Evolutionary conservation across 169 alveolate species (phyloP).

Genomic region (Plasmodium knowlesi): DNA sequence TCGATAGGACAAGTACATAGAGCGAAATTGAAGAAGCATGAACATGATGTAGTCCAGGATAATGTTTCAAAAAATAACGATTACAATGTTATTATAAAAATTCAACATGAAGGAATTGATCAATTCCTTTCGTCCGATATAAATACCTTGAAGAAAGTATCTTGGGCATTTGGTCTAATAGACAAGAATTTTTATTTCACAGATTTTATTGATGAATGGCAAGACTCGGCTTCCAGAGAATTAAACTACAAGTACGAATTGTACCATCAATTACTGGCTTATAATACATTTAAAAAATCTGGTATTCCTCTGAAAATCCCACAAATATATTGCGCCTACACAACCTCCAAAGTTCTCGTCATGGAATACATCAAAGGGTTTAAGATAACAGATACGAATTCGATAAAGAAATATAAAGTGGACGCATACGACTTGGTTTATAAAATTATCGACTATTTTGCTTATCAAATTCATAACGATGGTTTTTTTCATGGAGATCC

Average conservation of each 20-base stretch:
- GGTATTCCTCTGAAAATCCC: slow-evolving; percentile 88
- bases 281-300: slow-evolving; percentile 83
- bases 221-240: slow-evolving; percentile 88
- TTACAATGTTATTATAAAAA: slow-evolving; percentile 83
- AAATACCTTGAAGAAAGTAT: slow-evolving; percentile 81
- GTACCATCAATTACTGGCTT: slow-evolving; percentile 85
- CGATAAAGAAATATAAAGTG: slow-evolving; percentile 78
- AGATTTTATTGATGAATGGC: slow-evolving; percentile 91
- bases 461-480: slow-evolving; percentile 81
- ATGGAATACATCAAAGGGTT: slow-evolving; percentile 92
- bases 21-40: slow-evolving; percentile 78
- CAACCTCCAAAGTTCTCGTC: slow-evolving; percentile 87
- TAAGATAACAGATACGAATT: slow-evolving; percentile 88
- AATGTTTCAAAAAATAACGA: slow-evolving; percentile 59
- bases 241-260: slow-evolving; percentile 89
- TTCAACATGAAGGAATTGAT: slow-evolving; percentile 87
- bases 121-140: slow-evolving; percentile 85
- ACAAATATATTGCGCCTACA: slow-evolving; percentile 82
- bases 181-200: slow-evolving; percentile 82
- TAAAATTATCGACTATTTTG: slow-evolving; percentile 83
- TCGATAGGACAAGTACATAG: slow-evolving; percentile 90
- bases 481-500: slow-evolving; percentile 94
- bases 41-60: neutral
- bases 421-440: slow-evolving; percentile 70
- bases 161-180: slow-evolving; percentile 85